Conservation (phyloP, 257 asterid species). For the Primulina huaijiensis region DNA sequence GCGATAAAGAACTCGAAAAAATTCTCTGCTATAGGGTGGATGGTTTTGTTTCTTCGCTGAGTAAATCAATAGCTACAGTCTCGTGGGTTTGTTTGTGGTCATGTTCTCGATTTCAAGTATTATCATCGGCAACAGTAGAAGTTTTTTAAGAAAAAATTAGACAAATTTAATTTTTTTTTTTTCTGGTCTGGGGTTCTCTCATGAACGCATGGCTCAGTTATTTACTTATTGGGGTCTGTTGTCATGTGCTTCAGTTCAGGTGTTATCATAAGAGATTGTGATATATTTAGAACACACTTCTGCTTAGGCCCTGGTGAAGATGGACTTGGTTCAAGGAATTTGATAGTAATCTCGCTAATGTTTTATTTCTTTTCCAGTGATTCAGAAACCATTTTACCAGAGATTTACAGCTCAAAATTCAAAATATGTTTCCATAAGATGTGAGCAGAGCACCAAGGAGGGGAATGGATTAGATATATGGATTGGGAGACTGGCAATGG, state of each 20-base stretch:
- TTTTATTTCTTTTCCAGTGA: conserved; percentile 36
- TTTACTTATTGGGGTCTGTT: neutral
- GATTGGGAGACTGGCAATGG: conserved; percentile 86
- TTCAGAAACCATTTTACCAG: conserved; percentile 28
- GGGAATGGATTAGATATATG: conserved; percentile 68
- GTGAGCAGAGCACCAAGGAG: conserved; percentile 69
- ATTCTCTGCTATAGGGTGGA: neutral
- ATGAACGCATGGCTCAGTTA: neutral
- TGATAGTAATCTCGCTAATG: neutral
- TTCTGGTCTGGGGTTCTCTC: neutral
- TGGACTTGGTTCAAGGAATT: neutral
- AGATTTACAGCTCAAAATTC: conserved; percentile 28
- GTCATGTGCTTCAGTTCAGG: neutral
- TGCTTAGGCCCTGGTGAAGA: neutral
- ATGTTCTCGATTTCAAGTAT: too few species aligned
- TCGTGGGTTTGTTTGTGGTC: too few species aligned
- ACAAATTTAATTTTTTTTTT: too few species aligned
- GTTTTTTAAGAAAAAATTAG: too few species aligned
- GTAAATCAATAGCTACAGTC: neutral
- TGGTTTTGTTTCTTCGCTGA: neutral
- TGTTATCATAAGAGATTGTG: neutral
- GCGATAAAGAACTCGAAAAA: neutral
- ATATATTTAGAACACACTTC: neutral
- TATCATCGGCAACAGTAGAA: neutral
- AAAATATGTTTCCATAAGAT: conserved; percentile 45